Conservation (phyloP, 1,284 basidiomycete genomes). For the Phylloporus gajari region DNA sequence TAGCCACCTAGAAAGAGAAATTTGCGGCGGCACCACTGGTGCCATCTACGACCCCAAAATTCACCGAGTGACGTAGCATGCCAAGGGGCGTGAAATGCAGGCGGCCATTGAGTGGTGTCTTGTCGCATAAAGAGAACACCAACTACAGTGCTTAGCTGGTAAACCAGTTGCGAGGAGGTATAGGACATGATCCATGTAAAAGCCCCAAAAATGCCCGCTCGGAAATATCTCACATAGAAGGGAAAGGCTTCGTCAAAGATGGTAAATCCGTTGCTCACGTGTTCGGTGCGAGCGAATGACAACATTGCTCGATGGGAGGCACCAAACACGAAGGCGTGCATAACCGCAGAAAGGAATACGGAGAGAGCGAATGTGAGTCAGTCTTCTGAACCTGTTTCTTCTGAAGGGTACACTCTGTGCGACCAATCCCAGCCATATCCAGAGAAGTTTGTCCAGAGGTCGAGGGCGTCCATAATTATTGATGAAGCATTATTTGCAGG, state of each 20-base stretch:
- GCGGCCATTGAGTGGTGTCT: constrained; percentile 44
- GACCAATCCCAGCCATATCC: constrained; percentile 60
- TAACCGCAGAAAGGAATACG: not conserved
- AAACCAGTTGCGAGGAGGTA: not conserved
- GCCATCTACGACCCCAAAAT: constrained; percentile 58
- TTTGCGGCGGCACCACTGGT: constrained; percentile 47
- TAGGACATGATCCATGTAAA: not conserved
- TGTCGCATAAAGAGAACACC: constrained; percentile 1
- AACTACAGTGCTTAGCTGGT: not conserved
- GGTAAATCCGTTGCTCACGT: not conserved
- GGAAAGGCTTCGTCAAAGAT: not conserved
- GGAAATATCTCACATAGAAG: not conserved
- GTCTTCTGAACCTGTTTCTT: not conserved
- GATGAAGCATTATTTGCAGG: constrained; percentile 9
- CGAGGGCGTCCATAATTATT: constrained; percentile 52
- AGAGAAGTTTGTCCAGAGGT: constrained; percentile 58
- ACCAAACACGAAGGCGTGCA: not conserved
- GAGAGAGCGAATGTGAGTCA: not conserved
- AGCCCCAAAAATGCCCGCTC: not conserved
- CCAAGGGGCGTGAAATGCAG: constrained; percentile 52
- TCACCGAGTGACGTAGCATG: constrained; percentile 47
- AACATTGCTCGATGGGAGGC: not conserved
- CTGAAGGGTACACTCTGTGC: constrained; percentile 52
- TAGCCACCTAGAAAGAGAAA: constrained; percentile 46
- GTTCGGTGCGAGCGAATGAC: not conserved